Conservation (phyloP, 2,329 filamentous ascomycete species). For the Calonectria fujianensis region DNA sequence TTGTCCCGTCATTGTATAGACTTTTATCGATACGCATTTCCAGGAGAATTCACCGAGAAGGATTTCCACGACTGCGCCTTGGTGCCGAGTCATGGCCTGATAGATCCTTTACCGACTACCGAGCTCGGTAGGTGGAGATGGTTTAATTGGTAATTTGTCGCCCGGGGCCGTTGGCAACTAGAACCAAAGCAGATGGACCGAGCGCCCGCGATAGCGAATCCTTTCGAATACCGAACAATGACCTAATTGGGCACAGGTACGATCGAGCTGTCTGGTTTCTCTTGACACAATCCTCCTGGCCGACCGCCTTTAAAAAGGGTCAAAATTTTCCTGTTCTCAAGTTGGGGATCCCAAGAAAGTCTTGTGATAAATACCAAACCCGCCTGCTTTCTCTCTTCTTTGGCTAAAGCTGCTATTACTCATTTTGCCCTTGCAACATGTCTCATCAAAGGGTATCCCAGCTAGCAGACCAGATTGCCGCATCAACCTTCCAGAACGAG, state of each 20-base stretch:
- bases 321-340: background rate
- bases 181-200: constrained; percentile 12
- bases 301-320: constrained; percentile 17
- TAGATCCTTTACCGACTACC: constrained; percentile 5
- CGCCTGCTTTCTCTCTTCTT: background rate
- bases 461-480: background rate
- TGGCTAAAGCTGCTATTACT: background rate
- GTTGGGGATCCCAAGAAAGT: background rate
- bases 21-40: background rate
- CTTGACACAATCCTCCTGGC: constrained; percentile 4
- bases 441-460: constrained; percentile 2
- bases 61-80: background rate
- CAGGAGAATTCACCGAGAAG: background rate
- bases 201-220: constrained; percentile 6
- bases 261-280: background rate
- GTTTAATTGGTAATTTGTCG: constrained; percentile 18
- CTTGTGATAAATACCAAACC: background rate
- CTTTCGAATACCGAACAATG: background rate
- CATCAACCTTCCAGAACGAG: background rate
- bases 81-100: constrained; percentile 12
- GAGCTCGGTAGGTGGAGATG: constrained; percentile 8
- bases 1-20: background rate
- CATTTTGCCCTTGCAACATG: background rate
- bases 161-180: background rate
- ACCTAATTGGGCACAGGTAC: constrained; percentile 11